Evolutionary conservation across 2,329 filamentous ascomycete species (phyloP).

Genomic region (Shiraia bambusicola): DNA sequence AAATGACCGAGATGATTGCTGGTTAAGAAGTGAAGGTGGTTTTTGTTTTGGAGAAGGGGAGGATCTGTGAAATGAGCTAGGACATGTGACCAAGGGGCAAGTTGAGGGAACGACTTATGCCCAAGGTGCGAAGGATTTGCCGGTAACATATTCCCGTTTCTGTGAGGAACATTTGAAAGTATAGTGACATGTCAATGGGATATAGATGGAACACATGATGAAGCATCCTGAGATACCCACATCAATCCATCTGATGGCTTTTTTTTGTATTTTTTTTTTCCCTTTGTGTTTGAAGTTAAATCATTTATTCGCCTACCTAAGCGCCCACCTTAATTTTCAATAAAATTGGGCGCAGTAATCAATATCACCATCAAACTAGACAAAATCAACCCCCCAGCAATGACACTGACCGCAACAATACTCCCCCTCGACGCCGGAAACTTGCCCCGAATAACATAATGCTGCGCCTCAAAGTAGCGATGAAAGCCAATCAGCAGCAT

Average conservation of each 20-base stretch:
- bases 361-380: constrained; percentile 62
- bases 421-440: constrained; percentile 78
- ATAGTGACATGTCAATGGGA: neutral
- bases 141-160: neutral
- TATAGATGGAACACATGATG: constrained; percentile 11
- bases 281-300: too few species aligned
- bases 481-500: constrained; percentile 76
- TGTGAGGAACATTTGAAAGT: constrained; percentile 6
- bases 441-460: constrained; percentile 78
- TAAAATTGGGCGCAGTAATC: constrained; percentile 53
- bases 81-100: neutral
- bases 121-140: neutral
- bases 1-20: constrained; percentile 39
- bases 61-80: constrained; percentile 1
- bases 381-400: constrained; percentile 62
- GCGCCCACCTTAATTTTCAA: constrained; percentile 47
- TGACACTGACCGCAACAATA: constrained; percentile 66
- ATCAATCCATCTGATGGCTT: neutral
- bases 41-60: neutral
- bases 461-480: constrained; percentile 74
- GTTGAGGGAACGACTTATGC: neutral
- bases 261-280: too few species aligned
- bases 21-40: neutral
- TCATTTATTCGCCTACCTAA: too few species aligned
- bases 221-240: constrained; percentile 28